Conservation (phyloP, 2,329 filamentous ascomycete species). For the Penicillium oxalicum region DNA sequence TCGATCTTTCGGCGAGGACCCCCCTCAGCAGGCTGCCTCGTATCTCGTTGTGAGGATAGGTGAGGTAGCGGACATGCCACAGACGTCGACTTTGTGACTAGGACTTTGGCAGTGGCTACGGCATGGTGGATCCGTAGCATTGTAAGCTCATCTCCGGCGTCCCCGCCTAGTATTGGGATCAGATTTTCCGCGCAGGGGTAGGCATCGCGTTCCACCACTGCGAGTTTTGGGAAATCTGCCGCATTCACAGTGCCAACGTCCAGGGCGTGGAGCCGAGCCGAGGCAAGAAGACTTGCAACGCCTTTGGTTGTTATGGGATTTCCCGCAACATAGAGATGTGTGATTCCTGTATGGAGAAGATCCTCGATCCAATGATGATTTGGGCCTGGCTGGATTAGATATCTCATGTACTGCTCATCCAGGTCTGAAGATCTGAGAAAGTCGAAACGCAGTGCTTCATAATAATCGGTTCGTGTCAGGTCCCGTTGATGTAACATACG, state of each 20-base stretch:
- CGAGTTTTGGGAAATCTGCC: slow-evolving; percentile 21
- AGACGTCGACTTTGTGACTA: slow-evolving; percentile 25
- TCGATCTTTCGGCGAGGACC: slow-evolving; percentile 27
- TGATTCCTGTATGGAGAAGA: slow-evolving; percentile 50
- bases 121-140: slow-evolving; percentile 53
- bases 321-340: slow-evolving; percentile 54
- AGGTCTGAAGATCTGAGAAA: slow-evolving; percentile 26
- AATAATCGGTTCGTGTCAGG: slow-evolving; percentile 5
- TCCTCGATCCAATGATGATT: slow-evolving; percentile 53
- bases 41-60: slow-evolving; percentile 24
- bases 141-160: slow-evolving; percentile 44
- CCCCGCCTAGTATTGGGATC: slow-evolving; percentile 45
- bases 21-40: slow-evolving; percentile 23
- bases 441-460: slow-evolving; percentile 7
- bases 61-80: slow-evolving; percentile 27
- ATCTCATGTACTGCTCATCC: slow-evolving; percentile 47
- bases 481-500: slow-evolving; percentile 7
- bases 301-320: slow-evolving; percentile 54
- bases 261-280: slow-evolving; percentile 49
- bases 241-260: slow-evolving; percentile 49
- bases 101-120: slow-evolving; percentile 46
- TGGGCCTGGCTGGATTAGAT: slow-evolving; percentile 46
- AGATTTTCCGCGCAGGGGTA: slow-evolving; percentile 51
- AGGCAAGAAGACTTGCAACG: slow-evolving; percentile 48
- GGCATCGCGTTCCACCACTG: slow-evolving; percentile 10